A percentile compares a stretch with the other conserved stretches of the same genome.
These are phyloP conservation scores for Medicago arabica DNA, from an alignment of 306 rosid species.

Conservation along the genomic window DNA sequence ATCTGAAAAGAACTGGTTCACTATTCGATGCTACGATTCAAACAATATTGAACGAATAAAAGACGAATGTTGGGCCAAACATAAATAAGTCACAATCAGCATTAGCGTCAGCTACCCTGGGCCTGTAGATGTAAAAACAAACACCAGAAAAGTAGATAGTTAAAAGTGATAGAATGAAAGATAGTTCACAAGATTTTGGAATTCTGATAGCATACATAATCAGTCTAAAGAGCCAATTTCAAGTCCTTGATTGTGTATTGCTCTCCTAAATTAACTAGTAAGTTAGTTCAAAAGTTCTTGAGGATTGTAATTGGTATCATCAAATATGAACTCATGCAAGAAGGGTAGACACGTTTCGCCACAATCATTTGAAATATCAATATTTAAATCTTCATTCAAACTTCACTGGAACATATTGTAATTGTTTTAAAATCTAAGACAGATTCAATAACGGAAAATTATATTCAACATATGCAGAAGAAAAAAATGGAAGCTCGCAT, in stretches of 20 bases:
- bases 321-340: conserved; percentile 11
- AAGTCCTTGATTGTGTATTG: neutral
- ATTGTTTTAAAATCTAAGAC: conserved; percentile 26
- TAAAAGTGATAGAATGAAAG: neutral
- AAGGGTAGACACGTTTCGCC: conserved; percentile 25
- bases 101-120: conserved; percentile 13
- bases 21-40: conserved; percentile 36
- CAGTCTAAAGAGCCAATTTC: conserved; percentile 3
- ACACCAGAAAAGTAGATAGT: neutral
- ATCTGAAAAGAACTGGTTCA: conserved; percentile 33
- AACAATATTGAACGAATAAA: neutral
- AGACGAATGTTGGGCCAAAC: neutral
- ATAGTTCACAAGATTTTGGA: conserved; percentile 25
- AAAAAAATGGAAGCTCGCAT: neutral
- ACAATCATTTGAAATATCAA: conserved; percentile 17
- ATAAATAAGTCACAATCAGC: conserved; percentile 22
- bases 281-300: conserved; percentile 22
- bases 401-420: neutral
- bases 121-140: neutral
- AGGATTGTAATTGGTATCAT: neutral
- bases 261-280: conserved; percentile 16
- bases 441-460: neutral
- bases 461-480: neutral
- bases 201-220: conserved; percentile 20
- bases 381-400: conserved; percentile 22